Percentiles rank a stretch among this genome's conserved stretches.
phyloP scores from a whole-genome alignment of 345 rosid species.

The Acer negundo region DNA sequence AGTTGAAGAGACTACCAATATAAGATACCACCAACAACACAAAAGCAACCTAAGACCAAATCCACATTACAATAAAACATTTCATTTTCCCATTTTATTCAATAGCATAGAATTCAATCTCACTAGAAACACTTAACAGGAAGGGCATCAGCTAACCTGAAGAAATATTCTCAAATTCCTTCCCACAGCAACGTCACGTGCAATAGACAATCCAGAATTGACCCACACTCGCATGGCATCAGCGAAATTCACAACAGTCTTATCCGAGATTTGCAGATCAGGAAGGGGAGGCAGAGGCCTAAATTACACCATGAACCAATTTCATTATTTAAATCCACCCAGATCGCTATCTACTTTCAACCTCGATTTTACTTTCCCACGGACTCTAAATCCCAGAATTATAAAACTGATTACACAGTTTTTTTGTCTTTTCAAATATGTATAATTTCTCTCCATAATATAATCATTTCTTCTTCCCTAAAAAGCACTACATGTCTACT shows the following conservation, averaged over 20 bases:
- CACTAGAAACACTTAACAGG: not conserved
- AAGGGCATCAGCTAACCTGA: conserved; percentile 46
- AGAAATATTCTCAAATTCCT: conserved; percentile 61
- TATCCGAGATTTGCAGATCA: conserved; percentile 81
- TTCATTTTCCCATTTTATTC: not conserved
- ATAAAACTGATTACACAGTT: too few relatives aligned
- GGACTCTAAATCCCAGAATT: not conserved
- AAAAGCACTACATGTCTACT: not conserved
- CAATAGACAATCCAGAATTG: conserved; percentile 61
- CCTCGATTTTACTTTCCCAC: not conserved
- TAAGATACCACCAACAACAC: conserved; percentile 59
- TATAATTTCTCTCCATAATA: too few relatives aligned
- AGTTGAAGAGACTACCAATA: conserved; percentile 69
- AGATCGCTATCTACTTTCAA: not conserved
- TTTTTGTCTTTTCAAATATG: not conserved
- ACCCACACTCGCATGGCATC: conserved; percentile 51
- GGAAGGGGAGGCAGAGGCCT: conserved; percentile 97
- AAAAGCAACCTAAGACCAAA: conserved; percentile 54
- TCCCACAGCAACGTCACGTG: conserved; percentile 65
- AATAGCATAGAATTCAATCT: not conserved
- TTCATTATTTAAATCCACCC: conserved; percentile 4
- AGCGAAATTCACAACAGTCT: conserved; percentile 51
- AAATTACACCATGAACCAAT: conserved; percentile 20
- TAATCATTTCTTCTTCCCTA: not conserved
- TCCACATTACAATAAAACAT: not conserved